Evolutionary conservation across 75 land plant species (phyloP).

Genomic region (Sequoia sempervirens): DNA sequence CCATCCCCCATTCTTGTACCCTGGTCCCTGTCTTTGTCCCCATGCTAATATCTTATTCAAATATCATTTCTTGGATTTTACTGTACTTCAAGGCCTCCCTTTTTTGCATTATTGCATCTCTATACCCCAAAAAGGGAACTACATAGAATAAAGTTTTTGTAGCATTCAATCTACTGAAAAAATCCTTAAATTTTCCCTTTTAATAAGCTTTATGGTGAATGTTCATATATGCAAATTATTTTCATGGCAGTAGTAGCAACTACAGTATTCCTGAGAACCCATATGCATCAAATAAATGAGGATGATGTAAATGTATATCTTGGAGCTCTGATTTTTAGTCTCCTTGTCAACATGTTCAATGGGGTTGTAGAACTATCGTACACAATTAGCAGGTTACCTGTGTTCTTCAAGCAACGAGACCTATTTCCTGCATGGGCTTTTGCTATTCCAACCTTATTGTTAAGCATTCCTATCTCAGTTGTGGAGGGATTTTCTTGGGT

Average conservation of each 20-base stretch:
- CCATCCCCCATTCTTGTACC: too few species aligned
- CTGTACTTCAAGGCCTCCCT: too few species aligned
- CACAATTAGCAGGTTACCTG: constrained; percentile 24
- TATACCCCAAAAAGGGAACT: too few species aligned
- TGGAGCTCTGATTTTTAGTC: constrained; percentile 23
- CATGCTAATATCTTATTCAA: too few species aligned
- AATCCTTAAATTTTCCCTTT: not conserved
- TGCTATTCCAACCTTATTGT: constrained; percentile 10
- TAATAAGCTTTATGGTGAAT: not conserved
- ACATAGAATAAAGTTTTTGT: too few species aligned
- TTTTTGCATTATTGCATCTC: too few species aligned
- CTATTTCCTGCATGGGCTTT: constrained; percentile 27
- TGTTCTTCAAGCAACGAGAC: constrained; percentile 22
- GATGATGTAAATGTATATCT: constrained; percentile 14
- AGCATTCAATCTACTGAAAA: not conserved
- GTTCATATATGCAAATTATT: constrained; percentile 32
- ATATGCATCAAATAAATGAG: constrained; percentile 16
- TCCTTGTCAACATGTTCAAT: constrained; percentile 29
- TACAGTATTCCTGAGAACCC: constrained; percentile 22
- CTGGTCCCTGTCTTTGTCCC: too few species aligned
- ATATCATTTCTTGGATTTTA: too few species aligned
- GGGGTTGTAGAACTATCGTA: constrained; percentile 24
- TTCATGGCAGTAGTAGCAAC: constrained; percentile 18
- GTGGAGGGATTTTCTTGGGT: constrained; percentile 24
- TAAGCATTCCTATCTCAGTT: constrained; percentile 27